These are phyloP conservation scores for Parasitella parasitica DNA, from an alignment of 371 early-diverging fungal genomes.

Conservation along the genomic window DNA sequence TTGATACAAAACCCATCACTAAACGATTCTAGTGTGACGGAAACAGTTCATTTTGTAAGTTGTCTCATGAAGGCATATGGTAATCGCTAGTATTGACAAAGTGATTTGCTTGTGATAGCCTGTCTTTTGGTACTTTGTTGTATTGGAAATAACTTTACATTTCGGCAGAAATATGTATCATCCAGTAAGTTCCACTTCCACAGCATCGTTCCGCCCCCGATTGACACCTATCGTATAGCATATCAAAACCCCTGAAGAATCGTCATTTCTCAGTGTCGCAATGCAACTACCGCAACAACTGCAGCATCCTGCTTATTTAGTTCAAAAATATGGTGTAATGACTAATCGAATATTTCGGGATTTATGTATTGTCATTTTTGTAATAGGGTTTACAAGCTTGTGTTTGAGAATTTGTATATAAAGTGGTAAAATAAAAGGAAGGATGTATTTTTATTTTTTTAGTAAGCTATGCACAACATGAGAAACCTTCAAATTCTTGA, in stretches of 20 bases:
- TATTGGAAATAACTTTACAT: slow-evolving; percentile 52
- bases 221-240: slow-evolving; percentile 2
- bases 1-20: slow-evolving; percentile 12
- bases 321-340: slow-evolving; percentile 16
- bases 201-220: too few species aligned
- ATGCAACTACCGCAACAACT: slow-evolving; percentile 10
- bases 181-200: slow-evolving; percentile 50
- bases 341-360: slow-evolving; percentile 13
- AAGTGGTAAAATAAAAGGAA: background rate
- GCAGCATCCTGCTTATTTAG: slow-evolving; percentile 3
- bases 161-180: slow-evolving; percentile 51
- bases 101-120: slow-evolving; percentile 46
- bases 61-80: too few species aligned
- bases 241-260: slow-evolving; percentile 6
- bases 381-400: slow-evolving; percentile 13
- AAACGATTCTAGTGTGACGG: background rate
- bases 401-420: background rate
- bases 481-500: slow-evolving; percentile 84
- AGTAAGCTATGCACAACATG: slow-evolving; percentile 87
- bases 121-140: slow-evolving; percentile 64
- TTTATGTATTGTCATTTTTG: slow-evolving; percentile 19
- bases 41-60: slow-evolving; percentile 30
- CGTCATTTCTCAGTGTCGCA: slow-evolving; percentile 5
- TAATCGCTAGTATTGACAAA: too few species aligned
- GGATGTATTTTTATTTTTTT: slow-evolving; percentile 38